Evolutionary conservation across 2,329 filamentous ascomycete species (phyloP), one percentile per base, ranked within the genome.

Genomic region (Trichophyton verrucosum): DNA sequence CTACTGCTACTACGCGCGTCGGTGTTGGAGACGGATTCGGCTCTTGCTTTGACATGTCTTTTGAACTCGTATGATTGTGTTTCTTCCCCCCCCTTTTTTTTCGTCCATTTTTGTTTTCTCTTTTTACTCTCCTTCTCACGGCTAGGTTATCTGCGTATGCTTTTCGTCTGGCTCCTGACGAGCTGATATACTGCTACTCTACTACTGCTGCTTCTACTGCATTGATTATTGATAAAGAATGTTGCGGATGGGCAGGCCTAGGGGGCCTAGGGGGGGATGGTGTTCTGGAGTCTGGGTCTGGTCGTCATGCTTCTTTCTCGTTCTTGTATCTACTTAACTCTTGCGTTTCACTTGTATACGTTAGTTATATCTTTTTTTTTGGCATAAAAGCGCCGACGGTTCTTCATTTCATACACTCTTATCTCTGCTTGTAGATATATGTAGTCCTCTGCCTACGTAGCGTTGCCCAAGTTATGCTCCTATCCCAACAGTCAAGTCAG

Each of bases 391-490:
- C 20, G 17, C 9, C 44, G 20, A 47, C 44, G 9, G n/a, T 20
- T 47, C 30, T 47, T 17, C 44, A 47, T 22, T 22, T 47, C 44
- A 47, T 47, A 47, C 44, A 47, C 9, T 20, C 7, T 22, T 22
- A 4, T 47, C 15, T 47, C n/a, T 17, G 8, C 3, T 20, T 3
- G 11, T 38, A 38, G 8, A 9, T 11, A 24, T 24, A 7, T 7
- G 27, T 27, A 27, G 27, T 1, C 27, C 6, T 27, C 27, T 27
- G 24, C 24, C 24, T 30, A 56, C 13, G n/a, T 15, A 38, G 51
- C 38, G 36, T 58, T 58, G 38, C 56, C 56, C 36, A 58, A n/a
- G 36, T 22, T 40, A 44, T 58, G 56, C 42, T 58, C 56, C 56
- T 58, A n/a, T 27, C 9, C 33, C 3, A 22, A 15, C 1, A 2